A percentile compares a stretch with the other conserved stretches of the same genome.
phyloP scores from a whole-genome alignment of 257 asterid genomes.

The Solanum bukasovii region DNA sequence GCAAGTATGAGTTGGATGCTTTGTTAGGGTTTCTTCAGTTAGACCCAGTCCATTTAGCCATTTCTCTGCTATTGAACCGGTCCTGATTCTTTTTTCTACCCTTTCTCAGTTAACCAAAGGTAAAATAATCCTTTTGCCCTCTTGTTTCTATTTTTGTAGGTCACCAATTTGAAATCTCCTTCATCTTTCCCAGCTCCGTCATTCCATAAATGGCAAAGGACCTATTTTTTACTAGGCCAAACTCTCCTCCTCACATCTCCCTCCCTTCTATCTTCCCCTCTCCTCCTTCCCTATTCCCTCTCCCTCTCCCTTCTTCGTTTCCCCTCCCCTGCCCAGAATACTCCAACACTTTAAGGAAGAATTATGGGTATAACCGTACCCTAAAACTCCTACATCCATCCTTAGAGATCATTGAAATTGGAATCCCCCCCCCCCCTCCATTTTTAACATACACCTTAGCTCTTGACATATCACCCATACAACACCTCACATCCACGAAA shows the following conservation, averaged over 20 bases:
- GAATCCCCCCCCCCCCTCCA: background rate
- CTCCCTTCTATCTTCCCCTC: background rate
- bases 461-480: background rate
- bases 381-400: background rate
- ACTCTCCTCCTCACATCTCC: background rate
- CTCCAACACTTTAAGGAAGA: background rate
- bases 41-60: background rate
- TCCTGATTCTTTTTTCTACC: background rate
- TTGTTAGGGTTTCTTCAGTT: background rate
- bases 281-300: background rate
- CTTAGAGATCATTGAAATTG: background rate
- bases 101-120: background rate
- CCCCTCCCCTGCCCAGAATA: background rate
- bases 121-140: background rate
- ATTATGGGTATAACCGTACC: background rate
- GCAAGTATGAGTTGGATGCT: background rate
- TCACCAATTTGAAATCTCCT: background rate
- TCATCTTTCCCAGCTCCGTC: background rate
- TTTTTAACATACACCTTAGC: background rate
- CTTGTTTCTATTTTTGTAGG: background rate
- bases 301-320: background rate
- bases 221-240: background rate
- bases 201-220: background rate
- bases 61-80: background rate
- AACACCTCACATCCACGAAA: background rate